Percentiles rank a stretch among this genome's conserved stretches.
phyloP scores from a whole-genome alignment of 164 flowering plant genomes.

The Macadamia integrifolia region DNA sequence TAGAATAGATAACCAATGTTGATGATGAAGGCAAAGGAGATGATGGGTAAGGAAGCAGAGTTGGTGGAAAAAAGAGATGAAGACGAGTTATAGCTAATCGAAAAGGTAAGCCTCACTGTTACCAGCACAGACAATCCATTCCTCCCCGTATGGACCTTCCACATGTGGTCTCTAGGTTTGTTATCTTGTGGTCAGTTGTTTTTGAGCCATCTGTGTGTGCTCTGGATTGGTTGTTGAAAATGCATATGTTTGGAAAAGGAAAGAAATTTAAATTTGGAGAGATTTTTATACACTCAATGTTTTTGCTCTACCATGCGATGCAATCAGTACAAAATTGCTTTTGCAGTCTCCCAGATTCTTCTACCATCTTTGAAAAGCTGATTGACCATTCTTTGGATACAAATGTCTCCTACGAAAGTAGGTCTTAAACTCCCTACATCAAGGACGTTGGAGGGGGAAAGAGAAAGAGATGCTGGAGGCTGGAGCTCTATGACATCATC shows the following conservation, averaged over 20 bases:
- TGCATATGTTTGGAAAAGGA: too few species aligned
- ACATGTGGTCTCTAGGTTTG: conserved; percentile 82
- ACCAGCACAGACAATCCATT: conserved; percentile 69
- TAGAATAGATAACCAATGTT: too few species aligned
- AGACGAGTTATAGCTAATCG: conserved; percentile 64
- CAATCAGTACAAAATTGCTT: conserved; percentile 13
- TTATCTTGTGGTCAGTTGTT: conserved; percentile 62
- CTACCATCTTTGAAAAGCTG: conserved; percentile 25
- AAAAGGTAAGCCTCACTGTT: conserved; percentile 77
- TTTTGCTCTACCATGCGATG: too few species aligned
- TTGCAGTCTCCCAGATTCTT: conserved; percentile 21
- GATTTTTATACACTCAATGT: too few species aligned
- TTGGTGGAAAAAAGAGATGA: conserved; percentile 15
- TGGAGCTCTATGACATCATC: too few species aligned
- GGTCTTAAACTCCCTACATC: not conserved
- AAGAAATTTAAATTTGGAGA: too few species aligned
- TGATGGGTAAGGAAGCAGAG: too few species aligned
- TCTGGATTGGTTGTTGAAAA: too few species aligned
- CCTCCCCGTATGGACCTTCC: conserved; percentile 85
- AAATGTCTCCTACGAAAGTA: too few species aligned
- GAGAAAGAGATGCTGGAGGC: too few species aligned
- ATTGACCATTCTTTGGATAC: conserved; percentile 31
- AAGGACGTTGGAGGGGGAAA: too few species aligned
- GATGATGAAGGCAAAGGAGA: too few species aligned
- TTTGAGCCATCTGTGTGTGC: conserved; percentile 2